Evolutionary conservation across 1,139 yeast genomes (phyloP), one percentile per base, ranked within the genome.

Genomic region (Nakaseomyces sp.): DNA sequence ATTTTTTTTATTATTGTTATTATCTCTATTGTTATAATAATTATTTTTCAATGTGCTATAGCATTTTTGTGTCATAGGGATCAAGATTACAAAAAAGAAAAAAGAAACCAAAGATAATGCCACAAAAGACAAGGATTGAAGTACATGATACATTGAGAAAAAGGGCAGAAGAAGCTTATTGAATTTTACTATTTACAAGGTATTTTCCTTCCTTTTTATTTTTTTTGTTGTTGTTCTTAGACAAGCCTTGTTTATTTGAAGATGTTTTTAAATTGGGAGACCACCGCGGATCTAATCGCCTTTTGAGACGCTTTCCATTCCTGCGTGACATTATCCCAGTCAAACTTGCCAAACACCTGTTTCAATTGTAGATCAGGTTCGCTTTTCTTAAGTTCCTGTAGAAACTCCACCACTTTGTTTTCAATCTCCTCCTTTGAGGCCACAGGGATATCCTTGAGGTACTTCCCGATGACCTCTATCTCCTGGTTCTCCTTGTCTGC

Each of bases 401-500:
- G 61, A 17, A 75, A 53, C 5, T 60, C 63, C 10, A 47, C 45
- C 5, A 77, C 71, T 40, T 68, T 69, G 1, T 54, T 55, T 37
- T 71, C 73, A 24, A 79, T 56, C 43, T 78, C 79, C 31, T 67
- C 74, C 24, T 67, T 68, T 1, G 73, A 60, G 1, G 83, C 74
- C 38, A 78, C 74, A 7, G 80, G 78, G 20, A 81, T 59, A 30
- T 61, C 52, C 2, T 54, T 47, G 38, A 73, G 54, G 48, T 79
- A 73, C 31, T 63, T 60, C 25, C 69, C 53, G 37, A 81, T 67
- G 37, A 77, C 63, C 0, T 56, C 63, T 25, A 74, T 61, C 59
- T 80, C 85, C 30, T 66, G 61, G 22, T 65, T 53, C 60, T 81
- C 88, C 48, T 71, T 75, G 24, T 70, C 72, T 3, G 74, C 83